Conservation (phyloP, 1,284 basidiomycete genomes). For the Fomitopsis palustris region DNA sequence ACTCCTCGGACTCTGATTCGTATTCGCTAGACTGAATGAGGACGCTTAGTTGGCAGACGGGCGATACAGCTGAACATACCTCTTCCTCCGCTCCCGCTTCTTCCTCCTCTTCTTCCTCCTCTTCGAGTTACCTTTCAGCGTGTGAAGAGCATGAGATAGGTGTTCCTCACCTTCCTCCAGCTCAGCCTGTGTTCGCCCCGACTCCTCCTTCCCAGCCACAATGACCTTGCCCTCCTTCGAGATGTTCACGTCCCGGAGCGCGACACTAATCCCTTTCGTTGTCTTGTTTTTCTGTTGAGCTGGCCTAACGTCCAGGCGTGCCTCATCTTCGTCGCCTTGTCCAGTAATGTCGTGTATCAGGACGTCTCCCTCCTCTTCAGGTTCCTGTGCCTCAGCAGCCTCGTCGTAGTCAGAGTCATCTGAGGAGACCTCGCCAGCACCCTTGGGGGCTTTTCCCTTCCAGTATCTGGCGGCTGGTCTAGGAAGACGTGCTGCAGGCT, state of each 20-base stretch:
- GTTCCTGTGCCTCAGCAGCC: conserved; percentile 41
- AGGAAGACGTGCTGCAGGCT: conserved; percentile 67
- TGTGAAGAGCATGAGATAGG: background rate
- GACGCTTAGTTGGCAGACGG: conserved; percentile 14
- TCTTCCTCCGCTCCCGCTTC: conserved; percentile 42
- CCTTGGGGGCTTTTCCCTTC: conserved; percentile 83
- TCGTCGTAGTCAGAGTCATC: conserved; percentile 59
- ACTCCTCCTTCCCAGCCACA: conserved; percentile 71
- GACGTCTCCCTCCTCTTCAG: conserved; percentile 54
- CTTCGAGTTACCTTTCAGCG: conserved; percentile 11
- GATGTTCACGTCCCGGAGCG: conserved; percentile 73
- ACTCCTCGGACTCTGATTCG: conserved; percentile 69
- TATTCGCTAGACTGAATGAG: conserved; percentile 67
- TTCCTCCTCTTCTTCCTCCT: conserved; percentile 42
- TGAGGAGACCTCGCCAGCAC: conserved; percentile 48
- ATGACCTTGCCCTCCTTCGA: conserved; percentile 75
- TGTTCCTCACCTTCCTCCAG: conserved; percentile 38
- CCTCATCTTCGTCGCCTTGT: conserved; percentile 47
- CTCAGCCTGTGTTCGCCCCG: conserved; percentile 57
- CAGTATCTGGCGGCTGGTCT: conserved; percentile 77
- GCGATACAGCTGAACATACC: conserved; percentile 27
- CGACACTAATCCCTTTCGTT: conserved; percentile 61
- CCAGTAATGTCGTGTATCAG: conserved; percentile 50
- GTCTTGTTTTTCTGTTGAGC: conserved; percentile 28
- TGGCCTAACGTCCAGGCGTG: conserved; percentile 35